Conservation (phyloP, 495 filamentous ascomycete species). For the Entonaema liquescens region DNA sequence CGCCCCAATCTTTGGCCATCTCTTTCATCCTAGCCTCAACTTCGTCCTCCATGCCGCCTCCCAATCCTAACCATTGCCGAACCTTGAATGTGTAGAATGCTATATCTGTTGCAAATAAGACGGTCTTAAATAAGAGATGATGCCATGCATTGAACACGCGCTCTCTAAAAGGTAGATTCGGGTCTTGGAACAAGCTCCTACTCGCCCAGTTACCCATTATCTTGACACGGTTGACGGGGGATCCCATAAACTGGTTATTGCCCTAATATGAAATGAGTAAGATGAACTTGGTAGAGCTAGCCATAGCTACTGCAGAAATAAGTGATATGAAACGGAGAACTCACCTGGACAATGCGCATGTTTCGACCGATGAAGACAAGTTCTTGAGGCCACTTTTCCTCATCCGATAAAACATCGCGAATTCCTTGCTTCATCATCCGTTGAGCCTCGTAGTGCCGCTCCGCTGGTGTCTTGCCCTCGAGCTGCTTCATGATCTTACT, state of each 20-base stretch:
- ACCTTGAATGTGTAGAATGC: constrained; percentile 84
- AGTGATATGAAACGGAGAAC: background rate
- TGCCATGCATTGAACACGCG: constrained; percentile 65
- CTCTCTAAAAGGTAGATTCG: constrained; percentile 49
- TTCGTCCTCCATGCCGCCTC: constrained; percentile 92
- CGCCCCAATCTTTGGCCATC: constrained; percentile 89
- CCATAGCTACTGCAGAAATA: background rate
- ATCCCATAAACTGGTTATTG: constrained; percentile 77
- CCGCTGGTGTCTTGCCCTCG: constrained; percentile 65
- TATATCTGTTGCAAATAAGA: constrained; percentile 80
- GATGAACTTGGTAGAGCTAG: background rate
- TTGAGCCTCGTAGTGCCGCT: constrained; percentile 85
- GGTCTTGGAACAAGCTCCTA: constrained; percentile 74
- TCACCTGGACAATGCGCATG: constrained; percentile 81
- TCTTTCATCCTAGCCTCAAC: constrained; percentile 84
- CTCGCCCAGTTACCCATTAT: constrained; percentile 93
- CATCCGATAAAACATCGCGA: constrained; percentile 84
- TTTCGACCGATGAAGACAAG: constrained; percentile 96
- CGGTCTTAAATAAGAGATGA: constrained; percentile 81
- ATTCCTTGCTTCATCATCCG: constrained; percentile 83
- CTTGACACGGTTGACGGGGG: constrained; percentile 93
- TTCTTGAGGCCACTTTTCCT: constrained; percentile 90
- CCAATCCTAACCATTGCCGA: constrained; percentile 74
- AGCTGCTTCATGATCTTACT: constrained; percentile 62
- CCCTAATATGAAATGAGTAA: constrained; percentile 38